Evolutionary conservation across 306 rosid genomes (phyloP), one percentile per base, ranked within the genome.

Genomic region (Rosa rugosa): DNA sequence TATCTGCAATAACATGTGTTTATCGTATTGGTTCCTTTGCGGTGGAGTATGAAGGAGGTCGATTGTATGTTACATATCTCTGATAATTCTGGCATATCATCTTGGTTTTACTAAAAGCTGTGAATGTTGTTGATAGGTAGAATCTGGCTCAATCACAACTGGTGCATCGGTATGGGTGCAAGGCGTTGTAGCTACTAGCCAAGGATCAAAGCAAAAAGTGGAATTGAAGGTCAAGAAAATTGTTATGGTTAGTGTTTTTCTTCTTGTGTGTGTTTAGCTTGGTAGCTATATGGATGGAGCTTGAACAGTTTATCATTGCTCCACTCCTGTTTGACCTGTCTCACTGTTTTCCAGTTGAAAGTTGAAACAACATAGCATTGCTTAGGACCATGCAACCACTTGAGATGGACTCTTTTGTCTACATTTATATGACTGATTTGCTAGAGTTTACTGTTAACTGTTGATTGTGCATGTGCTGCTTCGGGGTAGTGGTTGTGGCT

Each of bases 141-240:
- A 92, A 84, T 84, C 95, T 67, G 95, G 94, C 66, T 84, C 57
- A 73, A 81, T 91, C 49, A 74, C 97, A 9, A 94, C 97, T 49
- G 97, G 99, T 85, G 97, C 99, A 3, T 92, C 99, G 14, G 73
- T 94, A 31, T 92, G 95, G 91, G 97, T 89, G 88, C 92, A 89
- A 88, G 99, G 97, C 62, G 79, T 87, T 62, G 79, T 92, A 83
- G 92, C 88, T 73, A 72, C 89, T 77, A 94, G 99, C 80, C 95
- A 88, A 79, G 99, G 99, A 46, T 84, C 99, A 69, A 92, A 92
- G 72, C 99, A 92, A 84, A 92, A 91, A 62, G 92, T 94, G 84
- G 99, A 94, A 86, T 78, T 94, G 91, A 94, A 94, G 86, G 89
- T 92, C 80, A 82, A 84, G 63, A 92, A 92, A 85, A 80, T 94